Conservation (phyloP, 1,139 yeast genomes). For the Yamadazyma sp. region DNA sequence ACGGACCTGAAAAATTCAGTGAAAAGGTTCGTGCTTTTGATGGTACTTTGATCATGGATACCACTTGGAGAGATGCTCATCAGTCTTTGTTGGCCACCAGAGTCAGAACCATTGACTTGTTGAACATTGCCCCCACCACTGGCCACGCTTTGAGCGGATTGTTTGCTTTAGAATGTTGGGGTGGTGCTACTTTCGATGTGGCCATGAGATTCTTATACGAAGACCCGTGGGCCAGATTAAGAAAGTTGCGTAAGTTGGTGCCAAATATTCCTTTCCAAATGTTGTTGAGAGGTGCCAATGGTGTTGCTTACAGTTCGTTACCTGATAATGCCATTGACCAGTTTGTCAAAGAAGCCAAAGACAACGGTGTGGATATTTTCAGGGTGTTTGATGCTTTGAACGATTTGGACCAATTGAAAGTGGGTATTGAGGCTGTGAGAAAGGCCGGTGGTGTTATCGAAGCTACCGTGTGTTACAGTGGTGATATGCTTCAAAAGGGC, state of each 20-base stretch:
- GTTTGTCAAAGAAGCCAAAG: conserved; percentile 91
- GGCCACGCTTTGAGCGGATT: conserved; percentile 89
- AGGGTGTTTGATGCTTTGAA: conserved; percentile 97
- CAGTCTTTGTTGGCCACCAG: conserved; percentile 98
- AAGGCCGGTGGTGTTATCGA: conserved; percentile 99
- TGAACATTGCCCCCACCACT: conserved; percentile 91
- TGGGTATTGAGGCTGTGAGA: conserved; percentile 96
- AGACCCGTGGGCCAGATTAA: conserved; percentile 97
- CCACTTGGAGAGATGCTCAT: conserved; percentile 99
- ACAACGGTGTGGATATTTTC: conserved; percentile 94
- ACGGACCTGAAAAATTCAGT: conserved; percentile 90
- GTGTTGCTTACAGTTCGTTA: conserved; percentile 95
- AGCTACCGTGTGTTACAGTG: conserved; percentile 97
- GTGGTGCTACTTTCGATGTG: conserved; percentile 99
- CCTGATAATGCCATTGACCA: conserved; percentile 99
- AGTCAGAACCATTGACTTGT: conserved; percentile 88
- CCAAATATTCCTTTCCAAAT: conserved; percentile 99
- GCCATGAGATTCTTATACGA: conserved; percentile 97
- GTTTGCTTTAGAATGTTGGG: conserved; percentile 98
- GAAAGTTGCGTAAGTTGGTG: conserved; percentile 81
- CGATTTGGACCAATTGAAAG: conserved; percentile 93
- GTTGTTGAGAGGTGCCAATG: conserved; percentile 98
- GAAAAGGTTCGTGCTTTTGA: conserved; percentile 77
- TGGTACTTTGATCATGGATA: conserved; percentile 93
- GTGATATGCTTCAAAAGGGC: conserved; percentile 94